Evolutionary conservation across 345 rosid genomes (phyloP).

Genomic region (Chamaenerion angustifolium): DNA sequence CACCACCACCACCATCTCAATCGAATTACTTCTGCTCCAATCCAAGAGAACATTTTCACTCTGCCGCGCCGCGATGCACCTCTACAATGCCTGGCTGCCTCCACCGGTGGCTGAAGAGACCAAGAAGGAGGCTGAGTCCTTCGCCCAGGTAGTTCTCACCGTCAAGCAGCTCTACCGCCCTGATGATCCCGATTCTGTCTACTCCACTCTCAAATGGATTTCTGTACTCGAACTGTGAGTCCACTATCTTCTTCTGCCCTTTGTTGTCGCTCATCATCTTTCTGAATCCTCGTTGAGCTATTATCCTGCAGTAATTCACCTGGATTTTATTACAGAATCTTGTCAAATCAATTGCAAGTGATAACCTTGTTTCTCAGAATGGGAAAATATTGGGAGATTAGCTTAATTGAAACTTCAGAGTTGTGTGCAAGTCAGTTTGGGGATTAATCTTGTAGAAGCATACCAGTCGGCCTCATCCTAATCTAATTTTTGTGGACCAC

Average conservation of each 20-base stretch:
- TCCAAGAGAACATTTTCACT: neutral
- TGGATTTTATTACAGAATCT: no score
- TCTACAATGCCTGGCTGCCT: conserved; percentile 91
- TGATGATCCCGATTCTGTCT: conserved; percentile 85
- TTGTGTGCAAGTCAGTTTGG: no score
- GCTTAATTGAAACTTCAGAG: no score
- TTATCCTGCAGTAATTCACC: neutral
- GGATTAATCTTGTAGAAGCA: no score
- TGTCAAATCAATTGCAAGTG: no score
- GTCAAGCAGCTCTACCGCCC: conserved; percentile 46
- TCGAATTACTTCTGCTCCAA: neutral
- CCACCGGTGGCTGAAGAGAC: conserved; percentile 86
- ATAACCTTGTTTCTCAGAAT: no score
- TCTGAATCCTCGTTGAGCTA: neutral
- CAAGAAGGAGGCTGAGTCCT: conserved; percentile 65
- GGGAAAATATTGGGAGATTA: no score
- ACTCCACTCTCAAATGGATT: conserved; percentile 84
- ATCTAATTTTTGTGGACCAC: no score
- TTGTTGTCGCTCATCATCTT: no score
- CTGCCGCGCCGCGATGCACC: conserved; percentile 45
- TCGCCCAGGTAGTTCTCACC: conserved; percentile 50
- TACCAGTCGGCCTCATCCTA: no score
- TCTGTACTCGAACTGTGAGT: conserved; percentile 80
- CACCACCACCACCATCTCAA: neutral
- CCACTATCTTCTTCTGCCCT: neutral